Base-by-base conservation (phyloP, 768 basidiomycete genomes). In the Psilocybe subaeruginosa region DNA sequence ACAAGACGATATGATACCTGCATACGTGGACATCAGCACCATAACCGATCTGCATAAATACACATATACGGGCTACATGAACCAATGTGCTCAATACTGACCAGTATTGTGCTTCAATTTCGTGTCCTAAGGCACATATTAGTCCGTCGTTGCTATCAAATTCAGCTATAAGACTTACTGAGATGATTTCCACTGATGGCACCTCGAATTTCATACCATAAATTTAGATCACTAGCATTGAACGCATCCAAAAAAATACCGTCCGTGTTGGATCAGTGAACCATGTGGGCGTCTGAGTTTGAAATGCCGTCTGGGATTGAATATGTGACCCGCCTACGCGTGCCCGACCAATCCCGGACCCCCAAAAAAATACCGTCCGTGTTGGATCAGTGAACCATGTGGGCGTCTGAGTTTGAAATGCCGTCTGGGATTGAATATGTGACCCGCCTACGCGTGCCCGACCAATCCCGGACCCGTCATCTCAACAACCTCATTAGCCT, bases 181-280 rank as follows among this genome's bases (percentile, higher is more conserved):
- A 82, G 68, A 62, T 81, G 79, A 5, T 72, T 70, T 23, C 73
- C 66, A 1, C 71, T 68, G 8, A 72, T 74, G 0, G 77, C 75
- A 8, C 82, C 83, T 51, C 72, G 69, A 4, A 75, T 71, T 27
- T 78, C 71, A 30, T 52, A 12, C 70, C 68, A 76, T 4, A 64
- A 59, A 11, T 62, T 60, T 35, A 23, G 23, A 7, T 70, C 57
- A 0, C 60, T 50, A 0, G 78, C 76, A 0, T 78, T 66, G 58
- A 78, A 82, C 0, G 71, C 64, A 49, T 87, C 79, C 46, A 87
- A 57, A 79, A 63, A 63, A 88, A 88, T 12, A 87, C 70, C 17
- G 73, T 68, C 17, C 82, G 77, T 0, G 72, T 69, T 2, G 66
- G 23, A 51, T 85, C 23, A 23, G 23, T 23, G 23, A 23, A 23